A percentile compares a stretch with the other conserved stretches of the same genome.
These are phyloP conservation scores for Candida fluviatilis DNA, from an alignment of 805 yeast genomes.

Conservation along the genomic window DNA sequence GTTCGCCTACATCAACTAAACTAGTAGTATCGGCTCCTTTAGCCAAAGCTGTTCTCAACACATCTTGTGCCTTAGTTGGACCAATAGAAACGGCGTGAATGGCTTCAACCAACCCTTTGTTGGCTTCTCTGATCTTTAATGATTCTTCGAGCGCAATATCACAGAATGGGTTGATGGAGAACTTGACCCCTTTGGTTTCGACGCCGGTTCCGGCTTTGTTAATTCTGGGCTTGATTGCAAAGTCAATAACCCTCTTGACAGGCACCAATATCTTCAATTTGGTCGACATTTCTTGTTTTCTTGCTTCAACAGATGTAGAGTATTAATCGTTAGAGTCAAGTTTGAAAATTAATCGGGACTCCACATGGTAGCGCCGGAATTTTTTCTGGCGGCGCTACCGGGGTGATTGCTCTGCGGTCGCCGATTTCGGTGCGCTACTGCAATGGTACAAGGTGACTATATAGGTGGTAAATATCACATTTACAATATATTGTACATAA, in stretches of 20 bases:
- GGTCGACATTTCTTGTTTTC: slow-evolving; percentile 23
- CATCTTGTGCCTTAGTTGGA: slow-evolving; percentile 79
- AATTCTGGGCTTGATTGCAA: slow-evolving; percentile 88
- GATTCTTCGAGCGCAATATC: slow-evolving; percentile 98
- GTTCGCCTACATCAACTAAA: slow-evolving; percentile 70
- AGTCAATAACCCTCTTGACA: slow-evolving; percentile 91
- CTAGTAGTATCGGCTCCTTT: slow-evolving; percentile 91
- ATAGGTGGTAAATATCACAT: too few relatives aligned
- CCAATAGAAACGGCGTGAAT: slow-evolving; percentile 94
- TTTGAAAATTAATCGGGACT: neutral
- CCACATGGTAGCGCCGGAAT: neutral
- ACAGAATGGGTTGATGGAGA: slow-evolving; percentile 93
- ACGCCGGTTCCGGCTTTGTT: slow-evolving; percentile 81
- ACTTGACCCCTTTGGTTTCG: slow-evolving; percentile 86
- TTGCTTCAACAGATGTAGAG: neutral
- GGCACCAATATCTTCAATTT: slow-evolving; percentile 82
- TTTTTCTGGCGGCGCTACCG: neutral
- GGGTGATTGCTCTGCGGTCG: too few relatives aligned
- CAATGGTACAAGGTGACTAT: too few relatives aligned
- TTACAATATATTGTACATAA: too few relatives aligned
- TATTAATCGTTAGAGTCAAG: too few relatives aligned
- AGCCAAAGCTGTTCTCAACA: slow-evolving; percentile 85
- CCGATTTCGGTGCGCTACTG: too few relatives aligned
- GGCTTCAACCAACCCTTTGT: slow-evolving; percentile 65
- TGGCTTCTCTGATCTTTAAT: slow-evolving; percentile 62